A percentile compares a stretch with the other conserved stretches of the same genome.
Conservation (phyloP, 2,329 filamentous ascomycete species). For the Fusarium papillatum region DNA sequence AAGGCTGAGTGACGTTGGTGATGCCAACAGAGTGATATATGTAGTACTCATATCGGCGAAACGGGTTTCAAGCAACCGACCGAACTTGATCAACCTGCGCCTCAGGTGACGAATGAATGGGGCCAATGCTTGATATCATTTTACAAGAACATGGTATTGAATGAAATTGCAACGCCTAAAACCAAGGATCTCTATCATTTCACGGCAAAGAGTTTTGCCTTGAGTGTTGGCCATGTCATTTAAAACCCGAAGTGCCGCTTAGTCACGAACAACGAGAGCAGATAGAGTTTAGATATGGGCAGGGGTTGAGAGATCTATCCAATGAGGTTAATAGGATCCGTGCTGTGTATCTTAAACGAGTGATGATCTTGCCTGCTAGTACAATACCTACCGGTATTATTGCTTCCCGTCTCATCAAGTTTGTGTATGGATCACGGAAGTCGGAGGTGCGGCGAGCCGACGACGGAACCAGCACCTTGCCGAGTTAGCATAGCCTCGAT, state of each 20-base stretch:
- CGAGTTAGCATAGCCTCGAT: background rate
- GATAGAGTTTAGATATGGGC: background rate
- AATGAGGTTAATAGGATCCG: background rate
- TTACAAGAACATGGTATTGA: background rate
- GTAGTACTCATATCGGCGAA: background rate
- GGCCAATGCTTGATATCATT: background rate
- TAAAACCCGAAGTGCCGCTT: background rate
- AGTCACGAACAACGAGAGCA: background rate
- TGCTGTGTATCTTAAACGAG: background rate
- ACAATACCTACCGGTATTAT: too few species aligned
- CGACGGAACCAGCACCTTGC: background rate
- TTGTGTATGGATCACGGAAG: background rate
- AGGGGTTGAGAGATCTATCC: background rate
- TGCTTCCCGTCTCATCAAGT: background rate
- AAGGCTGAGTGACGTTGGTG: background rate
- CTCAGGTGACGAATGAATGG: background rate
- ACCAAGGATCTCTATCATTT: background rate
- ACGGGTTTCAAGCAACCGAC: background rate
- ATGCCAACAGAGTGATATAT: background rate
- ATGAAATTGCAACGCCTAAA: background rate
- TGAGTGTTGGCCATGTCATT: background rate
- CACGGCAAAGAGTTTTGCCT: background rate
- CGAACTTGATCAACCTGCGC: background rate
- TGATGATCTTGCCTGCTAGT: background rate
- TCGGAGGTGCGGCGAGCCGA: background rate